Conservation (phyloP, 2,329 filamentous ascomycete species). For the Triangularia setosa region DNA sequence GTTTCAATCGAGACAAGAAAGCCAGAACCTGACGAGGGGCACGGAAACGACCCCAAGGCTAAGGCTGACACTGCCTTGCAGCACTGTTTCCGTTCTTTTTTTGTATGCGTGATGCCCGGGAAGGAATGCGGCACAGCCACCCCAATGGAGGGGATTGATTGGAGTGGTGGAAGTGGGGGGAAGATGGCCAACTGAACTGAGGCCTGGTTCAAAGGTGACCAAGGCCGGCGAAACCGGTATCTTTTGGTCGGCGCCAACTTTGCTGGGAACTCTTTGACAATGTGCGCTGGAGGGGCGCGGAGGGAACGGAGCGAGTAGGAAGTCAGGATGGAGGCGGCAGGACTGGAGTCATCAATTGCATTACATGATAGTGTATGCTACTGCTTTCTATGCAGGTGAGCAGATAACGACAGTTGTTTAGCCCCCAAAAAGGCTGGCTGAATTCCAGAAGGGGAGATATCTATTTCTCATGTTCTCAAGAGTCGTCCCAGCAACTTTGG, state of each 20-base stretch:
- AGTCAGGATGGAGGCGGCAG: neutral
- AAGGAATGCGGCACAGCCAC: neutral
- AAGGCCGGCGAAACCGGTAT: neutral
- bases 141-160: neutral
- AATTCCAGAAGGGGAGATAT: neutral
- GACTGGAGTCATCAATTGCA: neutral
- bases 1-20: conserved; percentile 4
- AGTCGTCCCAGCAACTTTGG: neutral
- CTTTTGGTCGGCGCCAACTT: neutral
- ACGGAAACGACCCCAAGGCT: neutral
- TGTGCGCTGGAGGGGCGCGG: neutral
- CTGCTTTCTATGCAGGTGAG: neutral
- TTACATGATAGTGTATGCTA: neutral
- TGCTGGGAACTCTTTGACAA: neutral
- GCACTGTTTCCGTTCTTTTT: neutral
- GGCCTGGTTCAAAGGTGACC: neutral
- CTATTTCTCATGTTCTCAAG: neutral
- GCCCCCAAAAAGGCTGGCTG: neutral
- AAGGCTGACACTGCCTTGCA: neutral
- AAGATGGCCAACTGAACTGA: neutral
- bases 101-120: neutral
- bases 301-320: neutral
- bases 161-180: neutral
- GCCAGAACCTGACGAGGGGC: neutral
- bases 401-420: neutral